Evolutionary conservation across 768 basidiomycete species (phyloP).

Genomic region (Boletellus ananas): DNA sequence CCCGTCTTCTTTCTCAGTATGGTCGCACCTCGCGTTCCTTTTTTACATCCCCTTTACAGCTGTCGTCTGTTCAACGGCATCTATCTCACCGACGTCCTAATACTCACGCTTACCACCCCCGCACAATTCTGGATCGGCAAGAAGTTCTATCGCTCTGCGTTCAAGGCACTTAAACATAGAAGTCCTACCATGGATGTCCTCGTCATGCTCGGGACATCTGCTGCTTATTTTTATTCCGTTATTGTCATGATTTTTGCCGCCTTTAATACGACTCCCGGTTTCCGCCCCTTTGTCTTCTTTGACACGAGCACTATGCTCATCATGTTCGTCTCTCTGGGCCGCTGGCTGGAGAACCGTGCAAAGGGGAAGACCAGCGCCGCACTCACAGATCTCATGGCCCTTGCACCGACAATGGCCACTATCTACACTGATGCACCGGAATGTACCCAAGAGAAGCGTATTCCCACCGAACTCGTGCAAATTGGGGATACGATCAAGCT

Average conservation of each 20-base stretch:
- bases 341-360: conserved; percentile 93
- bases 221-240: conserved; percentile 90
- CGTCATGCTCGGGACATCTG: conserved; percentile 90
- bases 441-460: conserved; percentile 82
- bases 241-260: conserved; percentile 61
- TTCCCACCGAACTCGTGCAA: conserved; percentile 92
- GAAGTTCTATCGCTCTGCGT: conserved; percentile 87
- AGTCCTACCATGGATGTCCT: conserved; percentile 98
- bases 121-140: conserved; percentile 90
- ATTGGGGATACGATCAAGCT: conserved; percentile 91
- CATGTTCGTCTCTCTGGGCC: conserved; percentile 93
- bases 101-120: conserved; percentile 77
- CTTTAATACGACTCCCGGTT: conserved; percentile 60
- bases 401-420: conserved; percentile 91
- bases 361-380: conserved; percentile 98
- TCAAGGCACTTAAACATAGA: conserved; percentile 84
- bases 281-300: conserved; percentile 88
- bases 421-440: conserved; percentile 86
- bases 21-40: conserved; percentile 68
- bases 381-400: conserved; percentile 92
- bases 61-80: conserved; percentile 59
- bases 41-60: conserved; percentile 50
- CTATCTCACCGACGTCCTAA: conserved; percentile 77
- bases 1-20: conserved; percentile 95
- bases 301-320: conserved; percentile 99